Conservation (phyloP, 768 basidiomycete genomes). For the Termitomyces bulborhizus region DNA sequence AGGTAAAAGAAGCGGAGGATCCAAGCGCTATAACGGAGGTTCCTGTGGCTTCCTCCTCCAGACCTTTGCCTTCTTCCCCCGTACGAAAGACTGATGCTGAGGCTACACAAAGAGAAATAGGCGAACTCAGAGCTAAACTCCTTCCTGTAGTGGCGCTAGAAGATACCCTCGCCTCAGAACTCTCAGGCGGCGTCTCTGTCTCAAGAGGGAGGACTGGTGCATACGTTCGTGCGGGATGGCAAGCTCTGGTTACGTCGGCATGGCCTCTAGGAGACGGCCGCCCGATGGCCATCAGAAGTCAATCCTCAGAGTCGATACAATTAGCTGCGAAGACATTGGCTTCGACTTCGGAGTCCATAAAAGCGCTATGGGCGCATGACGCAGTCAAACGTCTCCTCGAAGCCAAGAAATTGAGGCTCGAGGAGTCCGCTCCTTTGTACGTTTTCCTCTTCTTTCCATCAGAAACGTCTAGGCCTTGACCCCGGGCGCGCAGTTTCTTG, state of each 20-base stretch:
- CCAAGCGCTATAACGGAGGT: constrained; percentile 14
- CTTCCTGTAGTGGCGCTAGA: constrained; percentile 64
- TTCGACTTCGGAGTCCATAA: constrained; percentile 44
- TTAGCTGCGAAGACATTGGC: constrained; percentile 52
- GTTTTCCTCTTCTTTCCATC: constrained; percentile 19
- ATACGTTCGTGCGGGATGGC: constrained; percentile 71
- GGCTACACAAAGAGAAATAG: constrained; percentile 31
- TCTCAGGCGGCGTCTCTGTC: constrained; percentile 59
- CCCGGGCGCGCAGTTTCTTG: constrained; percentile 48
- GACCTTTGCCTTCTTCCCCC: neutral
- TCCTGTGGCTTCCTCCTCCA: constrained; percentile 15
- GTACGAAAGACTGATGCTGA: neutral
- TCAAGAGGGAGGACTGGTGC: constrained; percentile 56
- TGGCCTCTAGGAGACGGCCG: constrained; percentile 33
- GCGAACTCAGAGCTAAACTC: constrained; percentile 46
- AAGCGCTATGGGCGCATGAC: constrained; percentile 66
- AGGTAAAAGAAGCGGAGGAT: constrained; percentile 8
- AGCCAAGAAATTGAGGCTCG: constrained; percentile 55
- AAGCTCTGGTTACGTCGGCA: constrained; percentile 41
- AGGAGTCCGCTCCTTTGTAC: constrained; percentile 75
- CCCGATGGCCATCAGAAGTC: constrained; percentile 25
- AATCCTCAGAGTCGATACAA: constrained; percentile 36
- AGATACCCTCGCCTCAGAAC: constrained; percentile 58
- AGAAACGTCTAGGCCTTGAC: neutral
- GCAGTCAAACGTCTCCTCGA: constrained; percentile 52